phyloP scores from a whole-genome alignment of 164 flowering plant species.

The Berberis thunbergii region DNA sequence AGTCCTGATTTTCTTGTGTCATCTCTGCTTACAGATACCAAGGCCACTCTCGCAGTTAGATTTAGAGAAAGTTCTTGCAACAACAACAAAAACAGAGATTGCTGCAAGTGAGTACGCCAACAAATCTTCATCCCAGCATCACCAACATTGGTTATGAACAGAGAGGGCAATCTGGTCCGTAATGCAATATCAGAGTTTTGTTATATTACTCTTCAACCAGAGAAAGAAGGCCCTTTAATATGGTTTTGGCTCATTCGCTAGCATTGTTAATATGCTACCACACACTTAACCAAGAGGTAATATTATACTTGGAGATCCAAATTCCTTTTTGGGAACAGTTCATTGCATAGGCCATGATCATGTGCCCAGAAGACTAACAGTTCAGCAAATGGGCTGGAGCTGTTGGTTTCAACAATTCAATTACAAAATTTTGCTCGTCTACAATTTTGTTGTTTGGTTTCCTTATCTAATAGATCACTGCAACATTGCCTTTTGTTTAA shows the following conservation, averaged over 20 bases:
- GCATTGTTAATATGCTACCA: neutral
- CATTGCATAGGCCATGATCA: too few relatives aligned
- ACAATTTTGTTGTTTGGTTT: too few relatives aligned
- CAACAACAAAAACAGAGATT: slow-evolving; percentile 50
- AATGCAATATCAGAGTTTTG: slow-evolving; percentile 64
- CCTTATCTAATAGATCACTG: too few relatives aligned
- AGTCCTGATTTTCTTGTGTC: neutral
- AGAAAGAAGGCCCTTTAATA: slow-evolving; percentile 4
- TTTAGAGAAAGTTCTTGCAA: slow-evolving; percentile 56
- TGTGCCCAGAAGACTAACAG: too few relatives aligned
- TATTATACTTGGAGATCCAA: too few relatives aligned
- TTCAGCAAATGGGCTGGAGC: too few relatives aligned
- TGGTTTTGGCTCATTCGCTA: neutral
- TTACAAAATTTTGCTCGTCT: too few relatives aligned
- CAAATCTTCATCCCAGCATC: slow-evolving; percentile 24
- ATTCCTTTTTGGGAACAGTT: too few relatives aligned
- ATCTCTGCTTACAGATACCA: slow-evolving; percentile 41
- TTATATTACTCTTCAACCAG: slow-evolving; percentile 51
- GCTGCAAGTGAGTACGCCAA: slow-evolving; percentile 63
- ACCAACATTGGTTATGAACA: slow-evolving; percentile 35
- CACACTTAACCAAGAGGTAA: neutral
- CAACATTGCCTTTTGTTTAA: too few relatives aligned
- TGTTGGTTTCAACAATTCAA: too few relatives aligned
- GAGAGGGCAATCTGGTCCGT: slow-evolving; percentile 54
- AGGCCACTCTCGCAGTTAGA: slow-evolving; percentile 68